Conservation (phyloP, 2,329 filamentous ascomycete species). For the Fusarium bulbicola region DNA sequence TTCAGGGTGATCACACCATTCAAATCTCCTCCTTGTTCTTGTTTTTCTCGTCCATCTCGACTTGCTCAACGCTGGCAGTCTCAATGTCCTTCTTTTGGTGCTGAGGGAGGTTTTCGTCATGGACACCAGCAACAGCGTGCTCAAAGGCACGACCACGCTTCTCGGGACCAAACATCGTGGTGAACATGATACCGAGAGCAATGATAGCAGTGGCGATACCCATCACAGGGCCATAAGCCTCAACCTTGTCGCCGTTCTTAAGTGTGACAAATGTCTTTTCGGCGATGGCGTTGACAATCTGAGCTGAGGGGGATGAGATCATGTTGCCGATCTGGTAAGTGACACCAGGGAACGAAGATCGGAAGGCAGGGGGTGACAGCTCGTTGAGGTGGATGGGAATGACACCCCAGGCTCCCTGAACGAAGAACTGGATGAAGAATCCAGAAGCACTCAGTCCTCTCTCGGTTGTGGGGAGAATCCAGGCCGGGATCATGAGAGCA, state of each 20-base stretch:
- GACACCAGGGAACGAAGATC: constrained; percentile 75
- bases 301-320: constrained; percentile 75
- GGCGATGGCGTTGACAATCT: constrained; percentile 80
- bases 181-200: constrained; percentile 72
- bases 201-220: constrained; percentile 81
- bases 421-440: constrained; percentile 76
- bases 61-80: constrained; percentile 39
- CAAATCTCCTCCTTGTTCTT: constrained; percentile 20
- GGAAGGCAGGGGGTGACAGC: constrained; percentile 74
- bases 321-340: constrained; percentile 81
- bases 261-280: constrained; percentile 68
- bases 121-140: constrained; percentile 55
- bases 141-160: constrained; percentile 77
- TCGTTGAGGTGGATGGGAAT: constrained; percentile 80
- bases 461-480: constrained; percentile 73
- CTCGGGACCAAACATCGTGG: constrained; percentile 77
- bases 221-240: constrained; percentile 80
- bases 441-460: constrained; percentile 68
- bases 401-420: constrained; percentile 73
- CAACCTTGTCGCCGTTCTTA: constrained; percentile 63
- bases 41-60: constrained; percentile 33
- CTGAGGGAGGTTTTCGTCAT: constrained; percentile 24
- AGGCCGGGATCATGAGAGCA: constrained; percentile 72
- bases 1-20: neutral
- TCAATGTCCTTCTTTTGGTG: constrained; percentile 42